A percentile compares a stretch with the other conserved stretches of the same genome.
phyloP scores from a whole-genome alignment of 805 yeast genomes.

The Kluyveromyces aestuarii region DNA sequence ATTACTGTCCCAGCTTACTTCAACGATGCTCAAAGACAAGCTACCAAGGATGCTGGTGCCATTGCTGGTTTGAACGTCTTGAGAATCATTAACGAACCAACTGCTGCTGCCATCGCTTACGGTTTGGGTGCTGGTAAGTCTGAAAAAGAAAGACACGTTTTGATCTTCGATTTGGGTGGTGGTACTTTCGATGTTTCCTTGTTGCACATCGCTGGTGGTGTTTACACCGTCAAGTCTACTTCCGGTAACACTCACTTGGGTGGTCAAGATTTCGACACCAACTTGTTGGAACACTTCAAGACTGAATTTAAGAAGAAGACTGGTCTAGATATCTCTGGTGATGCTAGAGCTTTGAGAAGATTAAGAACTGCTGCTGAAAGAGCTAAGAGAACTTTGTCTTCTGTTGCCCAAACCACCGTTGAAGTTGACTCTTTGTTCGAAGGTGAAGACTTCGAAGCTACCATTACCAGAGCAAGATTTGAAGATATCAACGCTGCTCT shows the following conservation, averaged over 20 bases:
- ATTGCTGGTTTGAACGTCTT: conserved; percentile 71
- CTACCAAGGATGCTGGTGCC: conserved; percentile 76
- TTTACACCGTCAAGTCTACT: conserved; percentile 94
- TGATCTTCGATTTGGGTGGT: conserved; percentile 96
- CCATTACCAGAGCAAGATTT: conserved; percentile 95
- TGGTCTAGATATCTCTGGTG: conserved; percentile 79
- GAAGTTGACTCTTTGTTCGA: conserved; percentile 93
- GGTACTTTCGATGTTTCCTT: conserved; percentile 97
- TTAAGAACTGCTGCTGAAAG: conserved; percentile 98
- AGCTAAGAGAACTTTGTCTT: conserved; percentile 96
- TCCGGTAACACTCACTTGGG: conserved; percentile 99
- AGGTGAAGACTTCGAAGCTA: conserved; percentile 91
- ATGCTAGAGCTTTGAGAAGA: conserved; percentile 96
- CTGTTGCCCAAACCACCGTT: conserved; percentile 91
- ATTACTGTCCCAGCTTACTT: conserved; percentile 75
- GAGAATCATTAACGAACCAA: conserved; percentile 73
- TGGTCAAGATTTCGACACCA: conserved; percentile 98
- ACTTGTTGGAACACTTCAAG: conserved; percentile 87
- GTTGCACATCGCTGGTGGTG: conserved; percentile 89
- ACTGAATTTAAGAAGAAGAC: conserved; percentile 93
- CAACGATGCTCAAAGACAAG: conserved; percentile 76
- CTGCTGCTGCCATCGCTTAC: conserved; percentile 98
- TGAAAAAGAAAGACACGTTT: conserved; percentile 75
- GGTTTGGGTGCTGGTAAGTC: conserved; percentile 90
- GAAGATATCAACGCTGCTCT: conserved; percentile 90